Conservation (phyloP, 2,329 filamentous ascomycete genomes). For the Aspergillus phoenicis region DNA sequence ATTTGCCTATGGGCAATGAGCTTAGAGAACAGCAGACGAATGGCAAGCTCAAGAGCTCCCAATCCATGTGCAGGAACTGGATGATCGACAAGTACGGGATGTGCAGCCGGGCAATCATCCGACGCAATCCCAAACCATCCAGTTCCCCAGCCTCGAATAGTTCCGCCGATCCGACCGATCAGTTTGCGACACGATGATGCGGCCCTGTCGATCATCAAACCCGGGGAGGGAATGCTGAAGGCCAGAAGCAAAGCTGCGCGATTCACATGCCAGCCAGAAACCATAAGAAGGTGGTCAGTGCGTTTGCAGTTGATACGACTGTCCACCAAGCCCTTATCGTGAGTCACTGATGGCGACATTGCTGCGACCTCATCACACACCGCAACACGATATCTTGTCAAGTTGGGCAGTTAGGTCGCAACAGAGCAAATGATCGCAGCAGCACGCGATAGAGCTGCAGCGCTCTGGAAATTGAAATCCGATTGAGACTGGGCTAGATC, state of each 20-base stretch:
- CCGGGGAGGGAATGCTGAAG: neutral
- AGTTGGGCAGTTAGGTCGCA: neutral
- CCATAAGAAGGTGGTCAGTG: neutral
- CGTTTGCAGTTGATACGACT: neutral
- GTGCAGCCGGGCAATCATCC: neutral
- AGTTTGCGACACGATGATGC: neutral
- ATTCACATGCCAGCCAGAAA: too few relatives aligned
- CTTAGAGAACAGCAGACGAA: neutral
- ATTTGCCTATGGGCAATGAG: neutral
- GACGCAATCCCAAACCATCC: neutral
- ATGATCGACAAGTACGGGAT: neutral
- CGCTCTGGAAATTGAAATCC: slow-evolving; percentile 2
- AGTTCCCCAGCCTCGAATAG: neutral
- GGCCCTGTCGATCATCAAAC: neutral
- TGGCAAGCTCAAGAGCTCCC: neutral
- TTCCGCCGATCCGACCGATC: neutral
- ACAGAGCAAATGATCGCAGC: neutral
- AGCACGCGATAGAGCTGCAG: neutral
- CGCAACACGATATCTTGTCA: neutral
- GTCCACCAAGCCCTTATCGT: neutral
- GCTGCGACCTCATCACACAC: too few relatives aligned
- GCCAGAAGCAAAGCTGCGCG: too few relatives aligned
- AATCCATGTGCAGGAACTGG: neutral
- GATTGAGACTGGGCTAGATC: neutral
- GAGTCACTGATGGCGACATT: too few relatives aligned